A percentile compares a stretch with the other conserved stretches of the same genome.
Evolutionary conservation across 2,329 filamentous ascomycete species (phyloP).

Genomic region (Cephalotrichum gorgonifer): DNA sequence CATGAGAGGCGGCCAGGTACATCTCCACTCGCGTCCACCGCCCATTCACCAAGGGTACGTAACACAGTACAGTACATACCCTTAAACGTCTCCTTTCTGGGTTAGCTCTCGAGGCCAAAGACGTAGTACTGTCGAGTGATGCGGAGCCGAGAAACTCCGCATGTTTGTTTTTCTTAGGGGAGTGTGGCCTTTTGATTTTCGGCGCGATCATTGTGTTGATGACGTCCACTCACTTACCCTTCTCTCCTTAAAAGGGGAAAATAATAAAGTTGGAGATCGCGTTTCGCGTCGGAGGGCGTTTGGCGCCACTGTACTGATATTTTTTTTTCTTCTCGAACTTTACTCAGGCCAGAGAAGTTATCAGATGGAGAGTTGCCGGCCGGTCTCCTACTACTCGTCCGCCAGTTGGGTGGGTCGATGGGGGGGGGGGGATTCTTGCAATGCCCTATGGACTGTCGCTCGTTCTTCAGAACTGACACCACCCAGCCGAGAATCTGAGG

Average conservation of each 20-base stretch:
- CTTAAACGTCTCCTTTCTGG: too few species aligned
- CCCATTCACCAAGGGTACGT: not conserved
- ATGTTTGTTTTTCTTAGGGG: not conserved
- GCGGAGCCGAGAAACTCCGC: not conserved
- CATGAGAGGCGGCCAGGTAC: conserved; percentile 9
- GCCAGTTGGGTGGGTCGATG: not conserved
- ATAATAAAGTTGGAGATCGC: not conserved
- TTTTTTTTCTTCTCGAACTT: too few species aligned
- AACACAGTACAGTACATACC: too few species aligned
- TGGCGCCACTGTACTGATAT: too few species aligned
- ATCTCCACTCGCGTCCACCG: not conserved
- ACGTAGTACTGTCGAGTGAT: not conserved
- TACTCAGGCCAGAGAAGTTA: not conserved
- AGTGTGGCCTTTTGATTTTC: not conserved
- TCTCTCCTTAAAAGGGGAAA: not conserved
- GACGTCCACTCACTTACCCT: not conserved
- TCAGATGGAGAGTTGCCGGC: not conserved
- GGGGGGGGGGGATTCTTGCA: not conserved
- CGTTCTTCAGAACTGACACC: not conserved
- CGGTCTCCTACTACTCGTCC: not conserved
- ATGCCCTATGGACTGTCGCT: not conserved
- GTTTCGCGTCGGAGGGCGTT: too few species aligned
- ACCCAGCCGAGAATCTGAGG: not conserved
- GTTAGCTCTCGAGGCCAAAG: too few species aligned
- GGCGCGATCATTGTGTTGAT: not conserved